Evolutionary conservation across 1,284 basidiomycete species (phyloP), one percentile per base, ranked within the genome.

Genomic region (Agroathelia rolfsii): DNA sequence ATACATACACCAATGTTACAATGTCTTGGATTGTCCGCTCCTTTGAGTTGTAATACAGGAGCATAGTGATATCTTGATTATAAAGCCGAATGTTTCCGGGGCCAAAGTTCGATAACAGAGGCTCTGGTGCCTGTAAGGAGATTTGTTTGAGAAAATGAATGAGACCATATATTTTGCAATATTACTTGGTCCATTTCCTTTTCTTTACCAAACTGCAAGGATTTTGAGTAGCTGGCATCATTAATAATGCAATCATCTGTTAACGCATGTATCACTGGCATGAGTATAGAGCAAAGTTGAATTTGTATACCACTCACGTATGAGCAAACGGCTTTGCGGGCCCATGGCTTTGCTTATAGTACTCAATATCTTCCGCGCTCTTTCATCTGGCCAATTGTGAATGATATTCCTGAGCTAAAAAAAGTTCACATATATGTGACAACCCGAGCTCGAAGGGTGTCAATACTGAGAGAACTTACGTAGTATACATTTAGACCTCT

Each of bases 31-130:
- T 34, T 4, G 51, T 54, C 8, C 55, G 51, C 19, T 59, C 55
- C 35, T 51, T 51, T 22, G 44, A 45, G 28, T 58, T 59, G 30
- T 49, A 43, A 2, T 47, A 1, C 5, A 47, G 28, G 39, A 45
- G 44, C 56, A 59, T 57, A 6, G 42, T 39, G 26, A 60, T 17
- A 28, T 60, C 56, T 32, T 47, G 39, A 17, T 48, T 27, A 38
- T 58, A 56, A 36, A 41, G 38, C 2, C 45, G 39, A 21, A 55
- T 37, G 15, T 40, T 44, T 7, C 56, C 56, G 3, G 48, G 50
- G 17, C 58, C 55, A 30, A 49, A 59, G 41, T 59, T 58, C 6
- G 58, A 47, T 19, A 59, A 41, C 16, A 58, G 36, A 3, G 55
- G 56, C 31, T 52, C 46, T 16, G 58, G 55, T 0, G 56, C 56